A percentile compares a stretch with the other conserved stretches of the same genome.
phyloP scores from a whole-genome alignment of 305 asterid species.

The Fraxinus xanthoxyloides region DNA sequence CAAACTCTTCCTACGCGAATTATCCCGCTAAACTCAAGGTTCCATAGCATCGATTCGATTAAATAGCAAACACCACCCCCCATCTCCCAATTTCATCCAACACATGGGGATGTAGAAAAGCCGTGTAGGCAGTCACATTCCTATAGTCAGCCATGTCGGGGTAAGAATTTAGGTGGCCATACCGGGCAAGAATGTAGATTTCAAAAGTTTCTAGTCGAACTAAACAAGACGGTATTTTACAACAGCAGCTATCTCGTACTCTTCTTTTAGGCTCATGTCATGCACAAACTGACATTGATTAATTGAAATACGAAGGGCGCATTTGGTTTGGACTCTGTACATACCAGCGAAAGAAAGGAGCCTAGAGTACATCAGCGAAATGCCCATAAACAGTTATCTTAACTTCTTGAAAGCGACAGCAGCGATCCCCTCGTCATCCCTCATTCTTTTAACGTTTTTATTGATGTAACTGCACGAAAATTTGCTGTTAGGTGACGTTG shows the following conservation, averaged over 20 bases:
- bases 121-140: not conserved
- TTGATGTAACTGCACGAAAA: slow-evolving; percentile 35
- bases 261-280: not conserved
- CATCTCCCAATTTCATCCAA: not conserved
- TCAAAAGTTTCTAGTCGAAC: not conserved
- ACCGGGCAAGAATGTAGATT: not conserved
- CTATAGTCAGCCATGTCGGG: not conserved
- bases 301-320: not conserved
- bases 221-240: not conserved
- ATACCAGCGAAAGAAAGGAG: not conserved
- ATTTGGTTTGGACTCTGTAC: not conserved
- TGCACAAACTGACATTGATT: not conserved
- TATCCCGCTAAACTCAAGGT: not conserved
- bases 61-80: not conserved
- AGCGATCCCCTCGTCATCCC: slow-evolving; percentile 45
- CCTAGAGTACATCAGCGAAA: not conserved
- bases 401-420: slow-evolving; percentile 44
- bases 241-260: not conserved
- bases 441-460: slow-evolving; percentile 38
- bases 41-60: not conserved
- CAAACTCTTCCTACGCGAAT: too few species aligned
- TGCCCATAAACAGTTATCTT: slow-evolving; percentile 19
- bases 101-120: not conserved
- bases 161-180: not conserved
- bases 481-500: slow-evolving; percentile 5